Base-by-base conservation (phyloP, 305 asterid genomes). In the Striga hermonthica region DNA sequence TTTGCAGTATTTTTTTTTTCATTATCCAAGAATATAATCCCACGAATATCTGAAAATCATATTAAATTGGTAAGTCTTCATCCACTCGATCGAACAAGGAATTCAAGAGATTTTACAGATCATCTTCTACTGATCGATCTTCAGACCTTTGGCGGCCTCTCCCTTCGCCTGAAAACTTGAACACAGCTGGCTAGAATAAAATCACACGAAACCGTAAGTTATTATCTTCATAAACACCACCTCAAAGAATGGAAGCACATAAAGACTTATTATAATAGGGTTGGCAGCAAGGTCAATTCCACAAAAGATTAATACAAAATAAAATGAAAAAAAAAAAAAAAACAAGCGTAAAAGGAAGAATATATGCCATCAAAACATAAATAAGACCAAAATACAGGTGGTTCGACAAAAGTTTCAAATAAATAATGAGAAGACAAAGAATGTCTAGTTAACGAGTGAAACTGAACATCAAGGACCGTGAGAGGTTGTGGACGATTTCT, bases 91-190 rank as follows among this genome's bases (percentile, higher is more conserved):
- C 43, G 40, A 11, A 65, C 62, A 69, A 79, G 66, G 73, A 75
- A 54, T 60, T n/a, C 72, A 12, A 64, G 82, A 65, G 73, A 77
- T 82, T 82, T 22, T 77, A 82, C 85, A 74, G 50, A 22, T 22
- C 75, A 58, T 71, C 43, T 68, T 57, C 75, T 58, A 73, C 75
- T 57, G 60, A 61, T 72, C 73, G 60, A 61, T 72, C 73, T 62
- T 72, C 68, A 70, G 67, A 76, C 64, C n/a, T 47, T 47, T 50
- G 52, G 69, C 64, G 50, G 62, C 75, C 64, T 41, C 52, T 41
- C 52, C 14, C 57, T 61, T 64, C 64, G 59, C 37, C 48, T 56
- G 74, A 37, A 37, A 76, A 13, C 61, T 60, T 13, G 56, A 76
- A 69, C 41, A 60, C 41, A 60, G 63, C 71, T 58, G 57, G 63